Percentiles rank a stretch among this genome's conserved stretches.
These are phyloP conservation scores for Ophiostoma sp. DNA, from an alignment of 2,329 filamentous ascomycete genomes.

Conservation along the genomic window DNA sequence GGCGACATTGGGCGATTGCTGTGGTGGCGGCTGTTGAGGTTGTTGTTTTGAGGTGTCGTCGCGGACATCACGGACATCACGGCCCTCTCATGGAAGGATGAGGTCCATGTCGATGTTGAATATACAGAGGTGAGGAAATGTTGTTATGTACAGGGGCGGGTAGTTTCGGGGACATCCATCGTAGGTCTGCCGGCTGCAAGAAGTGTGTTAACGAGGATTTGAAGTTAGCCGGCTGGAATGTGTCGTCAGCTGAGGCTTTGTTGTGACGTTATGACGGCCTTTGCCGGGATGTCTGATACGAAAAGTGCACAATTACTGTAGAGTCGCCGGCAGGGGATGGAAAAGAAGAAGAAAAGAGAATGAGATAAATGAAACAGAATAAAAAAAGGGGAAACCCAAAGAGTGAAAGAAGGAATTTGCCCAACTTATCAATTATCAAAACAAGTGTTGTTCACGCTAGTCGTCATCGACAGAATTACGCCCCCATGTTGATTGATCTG, in stretches of 20 bases:
- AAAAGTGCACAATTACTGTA: not conserved
- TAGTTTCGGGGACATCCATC: not conserved
- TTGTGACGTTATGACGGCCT: not conserved
- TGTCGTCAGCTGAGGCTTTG: not conserved
- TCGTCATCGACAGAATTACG: not conserved
- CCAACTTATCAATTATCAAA: too few relatives aligned
- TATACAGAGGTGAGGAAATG: not conserved
- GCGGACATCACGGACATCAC: constrained; percentile 13
- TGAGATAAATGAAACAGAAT: not conserved
- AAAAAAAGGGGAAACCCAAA: not conserved
- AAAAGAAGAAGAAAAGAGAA: not conserved
- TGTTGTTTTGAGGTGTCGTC: not conserved
- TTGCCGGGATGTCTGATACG: not conserved
- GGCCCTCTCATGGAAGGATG: constrained; percentile 18
- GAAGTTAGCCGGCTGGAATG: not conserved
- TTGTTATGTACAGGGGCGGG: not conserved
- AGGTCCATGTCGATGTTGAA: constrained; percentile 17
- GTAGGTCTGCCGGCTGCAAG: not conserved
- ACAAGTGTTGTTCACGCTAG: not conserved
- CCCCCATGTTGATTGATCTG: not conserved
- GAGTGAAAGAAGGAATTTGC: not conserved
- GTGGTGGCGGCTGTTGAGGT: not conserved
- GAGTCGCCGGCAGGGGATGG: not conserved
- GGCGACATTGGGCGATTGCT: not conserved
- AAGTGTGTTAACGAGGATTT: not conserved